Conservation (phyloP, 768 basidiomycete genomes). For the Pilatotrama ljubarskyi region DNA sequence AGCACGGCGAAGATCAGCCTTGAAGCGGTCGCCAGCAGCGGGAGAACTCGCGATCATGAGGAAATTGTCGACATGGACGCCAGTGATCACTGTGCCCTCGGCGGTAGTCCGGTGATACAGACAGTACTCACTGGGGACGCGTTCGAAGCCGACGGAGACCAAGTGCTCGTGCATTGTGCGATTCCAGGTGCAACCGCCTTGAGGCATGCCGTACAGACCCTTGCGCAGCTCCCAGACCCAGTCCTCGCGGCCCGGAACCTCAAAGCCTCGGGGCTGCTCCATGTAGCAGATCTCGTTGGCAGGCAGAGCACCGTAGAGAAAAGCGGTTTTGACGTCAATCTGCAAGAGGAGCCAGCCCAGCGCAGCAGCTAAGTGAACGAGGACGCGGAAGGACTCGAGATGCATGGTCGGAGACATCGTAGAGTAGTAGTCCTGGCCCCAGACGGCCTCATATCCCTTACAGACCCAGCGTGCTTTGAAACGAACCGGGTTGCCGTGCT, state of each 20-base stretch:
- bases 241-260: not conserved
- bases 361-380: slow-evolving; percentile 38
- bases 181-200: slow-evolving; percentile 21
- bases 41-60: slow-evolving; percentile 19
- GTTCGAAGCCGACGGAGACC: slow-evolving; percentile 16
- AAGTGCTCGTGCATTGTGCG: slow-evolving; percentile 3
- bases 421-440: slow-evolving; percentile 42
- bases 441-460: slow-evolving; percentile 43
- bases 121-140: slow-evolving; percentile 16
- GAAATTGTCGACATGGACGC: slow-evolving; percentile 27
- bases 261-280: slow-evolving; percentile 34
- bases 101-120: slow-evolving; percentile 11
- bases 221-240: slow-evolving; percentile 16
- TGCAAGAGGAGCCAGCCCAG: slow-evolving; percentile 40
- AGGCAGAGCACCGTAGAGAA: slow-evolving; percentile 34
- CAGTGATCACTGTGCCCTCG: slow-evolving; percentile 15
- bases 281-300: slow-evolving; percentile 36
- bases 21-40: slow-evolving; percentile 31
- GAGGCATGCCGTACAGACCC: too few species aligned
- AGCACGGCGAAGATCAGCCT: slow-evolving; percentile 26
- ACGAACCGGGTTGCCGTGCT: slow-evolving; percentile 16
- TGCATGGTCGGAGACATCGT: slow-evolving; percentile 43
- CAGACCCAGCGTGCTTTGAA: slow-evolving; percentile 42
- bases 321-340: slow-evolving; percentile 43
- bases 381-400: slow-evolving; percentile 40